These are phyloP conservation scores for Vitis labrusca DNA, from an alignment of 164 flowering plant genomes.

Conservation along the genomic window DNA sequence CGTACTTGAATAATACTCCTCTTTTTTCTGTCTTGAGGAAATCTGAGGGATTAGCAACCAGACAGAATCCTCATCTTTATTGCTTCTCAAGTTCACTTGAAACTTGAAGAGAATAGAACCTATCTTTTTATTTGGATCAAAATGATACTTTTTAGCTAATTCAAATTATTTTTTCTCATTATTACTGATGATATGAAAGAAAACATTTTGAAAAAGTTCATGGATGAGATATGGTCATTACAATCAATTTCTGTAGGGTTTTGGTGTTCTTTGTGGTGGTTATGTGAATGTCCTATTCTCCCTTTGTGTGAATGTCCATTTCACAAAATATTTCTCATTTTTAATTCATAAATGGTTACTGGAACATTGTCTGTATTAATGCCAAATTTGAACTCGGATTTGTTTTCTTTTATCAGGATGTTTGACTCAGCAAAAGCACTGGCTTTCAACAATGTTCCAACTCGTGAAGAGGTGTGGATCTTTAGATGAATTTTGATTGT, in stretches of 20 bases:
- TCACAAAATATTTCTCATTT: no score
- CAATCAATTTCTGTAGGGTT: no score
- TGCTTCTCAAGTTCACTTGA: background rate
- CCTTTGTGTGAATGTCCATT: no score
- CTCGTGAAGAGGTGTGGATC: conserved; percentile 70
- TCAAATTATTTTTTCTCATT: no score
- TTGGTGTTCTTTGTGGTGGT: no score
- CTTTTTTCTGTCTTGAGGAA: background rate
- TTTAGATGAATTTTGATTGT: background rate
- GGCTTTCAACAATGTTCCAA: conserved; percentile 78
- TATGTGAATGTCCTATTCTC: no score
- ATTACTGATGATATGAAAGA: no score
- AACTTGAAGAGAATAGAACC: background rate
- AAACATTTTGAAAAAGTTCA: no score
- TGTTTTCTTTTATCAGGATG: conserved; percentile 45
- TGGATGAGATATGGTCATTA: no score
- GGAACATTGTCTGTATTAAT: background rate
- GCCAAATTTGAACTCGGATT: background rate
- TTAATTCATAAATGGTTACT: no score
- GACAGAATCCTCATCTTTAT: background rate
- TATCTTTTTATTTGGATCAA: no score
- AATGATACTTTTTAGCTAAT: no score
- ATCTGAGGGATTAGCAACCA: background rate
- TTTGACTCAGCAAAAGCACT: conserved; percentile 93
- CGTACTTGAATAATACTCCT: background rate